Base-by-base conservation (phyloP, 768 basidiomycete species). In the Collybia sp. region DNA sequence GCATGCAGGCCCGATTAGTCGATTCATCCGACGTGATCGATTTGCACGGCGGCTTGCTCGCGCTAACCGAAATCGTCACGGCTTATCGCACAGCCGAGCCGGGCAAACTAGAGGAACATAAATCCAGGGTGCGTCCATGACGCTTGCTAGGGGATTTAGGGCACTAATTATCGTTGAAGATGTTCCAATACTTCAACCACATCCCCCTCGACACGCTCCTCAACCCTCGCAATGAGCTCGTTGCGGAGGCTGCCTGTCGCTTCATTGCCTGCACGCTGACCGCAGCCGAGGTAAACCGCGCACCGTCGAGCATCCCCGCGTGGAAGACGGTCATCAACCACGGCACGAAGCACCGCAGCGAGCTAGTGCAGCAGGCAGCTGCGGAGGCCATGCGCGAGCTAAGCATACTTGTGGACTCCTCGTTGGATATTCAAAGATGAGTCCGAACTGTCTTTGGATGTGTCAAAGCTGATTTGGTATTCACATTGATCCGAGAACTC, bases 21-120 rank as follows among this genome's bases (percentile, higher is more conserved):
- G 71, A 73, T 11, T 83, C 86, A 6, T 60, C 78, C 16, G 93
- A 96, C 62, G 49, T 70, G 11, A 67, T 73, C 15, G 85, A 88
- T 56, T 67, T 93, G 9, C 93, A 97, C 57, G 95, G 95, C 2
- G 83, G 76, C 8, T 64, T 97, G n/a, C 68, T 83, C 17, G 82
- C 79, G 1, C 69, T 97, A 18, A 73, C 76, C 6, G 85, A 93
- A 59, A 68, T 97, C 12, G 82, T 90, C 0, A 59, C 66, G n/a
- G 83, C 82, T 1, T 83, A 75, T 52, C 67, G 62, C 12, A 59
- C 72, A 36, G 46, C 50, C 46, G 47, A 54, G 34, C 56, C 58
- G 20, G 60, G 49, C 20, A 57, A 59, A 53, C 58, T 62, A 45
- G 72, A 72, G 43, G 57, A 52, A 39, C 63, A 60, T 43, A 65